Conservation (phyloP, 345 rosid species). For the Passiflora organensis region DNA sequence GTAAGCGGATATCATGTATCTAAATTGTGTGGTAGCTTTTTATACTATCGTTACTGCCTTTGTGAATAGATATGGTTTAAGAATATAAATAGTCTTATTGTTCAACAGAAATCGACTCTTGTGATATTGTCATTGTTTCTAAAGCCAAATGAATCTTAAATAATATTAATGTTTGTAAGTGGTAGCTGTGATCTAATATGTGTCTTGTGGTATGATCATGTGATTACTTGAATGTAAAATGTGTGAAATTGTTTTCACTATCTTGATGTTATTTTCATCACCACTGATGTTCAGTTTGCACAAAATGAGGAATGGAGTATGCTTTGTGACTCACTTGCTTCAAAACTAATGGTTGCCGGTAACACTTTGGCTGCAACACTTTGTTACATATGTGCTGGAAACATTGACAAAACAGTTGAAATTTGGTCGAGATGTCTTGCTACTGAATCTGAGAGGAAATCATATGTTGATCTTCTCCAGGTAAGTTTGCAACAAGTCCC, state of each 20-base stretch:
- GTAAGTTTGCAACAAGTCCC: constrained; percentile 60
- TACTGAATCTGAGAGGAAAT: constrained; percentile 56
- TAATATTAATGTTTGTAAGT: too few species aligned
- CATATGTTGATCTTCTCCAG: constrained; percentile 91
- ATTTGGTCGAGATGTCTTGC: constrained; percentile 91
- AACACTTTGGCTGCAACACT: constrained; percentile 86
- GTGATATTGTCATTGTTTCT: too few species aligned
- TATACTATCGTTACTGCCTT: too few species aligned
- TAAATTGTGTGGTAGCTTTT: too few species aligned
- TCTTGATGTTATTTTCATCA: constrained; percentile 43
- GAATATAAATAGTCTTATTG: too few species aligned
- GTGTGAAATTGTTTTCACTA: constrained; percentile 14
- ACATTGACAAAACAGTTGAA: constrained; percentile 96
- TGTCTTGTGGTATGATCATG: too few species aligned
- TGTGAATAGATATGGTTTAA: too few species aligned
- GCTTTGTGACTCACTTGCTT: constrained; percentile 80
- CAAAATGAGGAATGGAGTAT: constrained; percentile 80
- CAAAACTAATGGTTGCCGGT: constrained; percentile 71
- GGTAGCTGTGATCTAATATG: too few species aligned
- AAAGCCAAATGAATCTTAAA: too few species aligned
- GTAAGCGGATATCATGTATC: too few species aligned
- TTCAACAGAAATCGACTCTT: too few species aligned
- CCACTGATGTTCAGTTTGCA: constrained; percentile 65
- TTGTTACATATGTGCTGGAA: constrained; percentile 93
- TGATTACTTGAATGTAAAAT: constrained; percentile 25